These are phyloP conservation scores for Jaminaea rosea DNA, from an alignment of 1,284 basidiomycete genomes.

Conservation along the genomic window DNA sequence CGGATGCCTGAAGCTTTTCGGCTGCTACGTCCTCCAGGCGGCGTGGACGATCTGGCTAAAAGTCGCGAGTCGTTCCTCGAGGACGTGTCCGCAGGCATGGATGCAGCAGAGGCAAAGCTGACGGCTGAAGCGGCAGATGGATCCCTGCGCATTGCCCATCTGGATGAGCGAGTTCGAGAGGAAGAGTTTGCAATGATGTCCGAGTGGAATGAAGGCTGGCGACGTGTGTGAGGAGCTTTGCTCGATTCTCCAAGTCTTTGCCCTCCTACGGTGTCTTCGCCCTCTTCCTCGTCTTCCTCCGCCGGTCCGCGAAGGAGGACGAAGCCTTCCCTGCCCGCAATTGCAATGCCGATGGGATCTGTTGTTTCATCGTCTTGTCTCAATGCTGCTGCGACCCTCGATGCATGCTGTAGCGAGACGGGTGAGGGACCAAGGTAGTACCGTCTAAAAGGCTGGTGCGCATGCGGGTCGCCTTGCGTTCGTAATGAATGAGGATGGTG, in stretches of 20 bases:
- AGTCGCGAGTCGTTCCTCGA: no score
- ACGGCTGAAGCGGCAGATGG: no score
- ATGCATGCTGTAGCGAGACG: constrained; percentile 14
- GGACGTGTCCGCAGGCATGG: no score
- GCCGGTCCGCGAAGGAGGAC: background rate
- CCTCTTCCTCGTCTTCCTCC: background rate
- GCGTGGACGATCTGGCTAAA: no score
- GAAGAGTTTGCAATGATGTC: no score
- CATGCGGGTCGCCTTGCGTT: constrained; percentile 6
- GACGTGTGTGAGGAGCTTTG: background rate
- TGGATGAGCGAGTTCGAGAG: no score
- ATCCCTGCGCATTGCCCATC: no score
- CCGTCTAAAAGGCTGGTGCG: constrained; percentile 7
- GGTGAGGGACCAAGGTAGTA: constrained; percentile 24
- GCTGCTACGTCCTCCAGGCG: no score
- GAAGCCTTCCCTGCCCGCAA: background rate
- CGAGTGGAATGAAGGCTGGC: constrained; percentile 7
- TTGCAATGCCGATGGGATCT: constrained; percentile 2
- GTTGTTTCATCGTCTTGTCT: constrained; percentile 9
- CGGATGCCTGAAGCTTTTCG: no score
- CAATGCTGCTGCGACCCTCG: constrained; percentile 17
- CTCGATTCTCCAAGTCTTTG: background rate
- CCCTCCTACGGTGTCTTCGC: background rate
- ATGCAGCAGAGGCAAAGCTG: no score
- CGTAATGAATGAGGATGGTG: background rate